These are phyloP conservation scores for Salix koriyanagi DNA, from an alignment of 345 rosid genomes.

Conservation along the genomic window DNA sequence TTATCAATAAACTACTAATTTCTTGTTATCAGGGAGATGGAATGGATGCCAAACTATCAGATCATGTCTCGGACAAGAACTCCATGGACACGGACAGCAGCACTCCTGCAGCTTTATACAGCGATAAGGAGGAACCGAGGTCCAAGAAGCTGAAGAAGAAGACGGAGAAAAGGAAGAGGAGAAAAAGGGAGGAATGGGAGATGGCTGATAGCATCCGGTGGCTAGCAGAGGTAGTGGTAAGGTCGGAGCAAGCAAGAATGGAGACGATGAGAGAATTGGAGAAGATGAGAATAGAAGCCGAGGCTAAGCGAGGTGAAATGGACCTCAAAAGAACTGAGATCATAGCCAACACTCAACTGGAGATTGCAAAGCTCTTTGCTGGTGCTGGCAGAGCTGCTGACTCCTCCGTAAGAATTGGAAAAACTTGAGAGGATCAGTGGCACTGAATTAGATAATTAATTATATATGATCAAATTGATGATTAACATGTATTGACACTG, in stretches of 20 bases:
- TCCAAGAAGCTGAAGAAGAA: conserved; percentile 44
- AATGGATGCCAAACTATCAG: conserved; percentile 38
- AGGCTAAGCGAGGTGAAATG: conserved; percentile 74
- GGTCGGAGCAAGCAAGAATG: conserved; percentile 82
- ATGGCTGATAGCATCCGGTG: conserved; percentile 75
- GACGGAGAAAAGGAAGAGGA: conserved; percentile 44
- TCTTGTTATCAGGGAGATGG: conserved; percentile 52
- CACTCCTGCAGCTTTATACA: conserved; percentile 64
- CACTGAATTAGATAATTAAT: not conserved
- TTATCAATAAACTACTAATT: not conserved
- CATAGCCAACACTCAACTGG: conserved; percentile 81
- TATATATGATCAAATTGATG: not conserved
- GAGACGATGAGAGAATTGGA: conserved; percentile 84
- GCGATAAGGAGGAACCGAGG: conserved; percentile 38
- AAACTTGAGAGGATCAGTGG: conserved; percentile 33
- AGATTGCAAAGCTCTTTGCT: conserved; percentile 80
- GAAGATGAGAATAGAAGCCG: conserved; percentile 87
- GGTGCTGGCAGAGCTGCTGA: conserved; percentile 54
- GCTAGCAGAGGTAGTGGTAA: conserved; percentile 78
- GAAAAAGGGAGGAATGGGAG: conserved; percentile 51
- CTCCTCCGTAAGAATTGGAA: conserved; percentile 80
- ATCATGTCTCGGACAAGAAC: conserved; percentile 47
- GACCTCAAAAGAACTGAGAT: conserved; percentile 90
- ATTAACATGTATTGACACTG: not conserved
- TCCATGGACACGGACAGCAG: conserved; percentile 74